A percentile compares a stretch with the other conserved stretches of the same genome.
phyloP scores from a whole-genome alignment of 768 basidiomycete genomes.

The Paxillus involutus region DNA sequence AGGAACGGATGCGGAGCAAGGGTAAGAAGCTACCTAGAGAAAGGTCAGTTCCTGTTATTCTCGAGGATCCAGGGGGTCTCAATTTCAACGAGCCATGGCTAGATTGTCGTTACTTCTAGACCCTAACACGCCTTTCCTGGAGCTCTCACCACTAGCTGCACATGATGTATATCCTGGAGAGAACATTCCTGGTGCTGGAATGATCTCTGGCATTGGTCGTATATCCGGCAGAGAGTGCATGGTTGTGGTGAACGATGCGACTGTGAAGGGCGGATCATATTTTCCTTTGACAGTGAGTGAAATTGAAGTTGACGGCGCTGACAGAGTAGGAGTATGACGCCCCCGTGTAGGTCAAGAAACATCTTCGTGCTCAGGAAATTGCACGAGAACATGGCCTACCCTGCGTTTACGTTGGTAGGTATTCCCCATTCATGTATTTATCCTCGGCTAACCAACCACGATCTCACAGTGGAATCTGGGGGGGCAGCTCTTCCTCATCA shows the following conservation, averaged over 20 bases:
- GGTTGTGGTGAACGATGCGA: slow-evolving; percentile 91
- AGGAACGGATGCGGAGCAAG: slow-evolving; percentile 69
- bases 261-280: slow-evolving; percentile 91
- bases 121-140: slow-evolving; percentile 85
- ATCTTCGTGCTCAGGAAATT: slow-evolving; percentile 90
- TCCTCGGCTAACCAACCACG: slow-evolving; percentile 6
- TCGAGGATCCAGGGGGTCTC: background rate
- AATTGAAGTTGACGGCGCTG: background rate
- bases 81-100: background rate
- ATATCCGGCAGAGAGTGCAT: slow-evolving; percentile 84
- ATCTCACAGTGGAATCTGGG: slow-evolving; percentile 78
- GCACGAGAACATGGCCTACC: slow-evolving; percentile 89
- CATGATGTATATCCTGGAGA: slow-evolving; percentile 81
- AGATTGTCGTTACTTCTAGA: slow-evolving; percentile 79
- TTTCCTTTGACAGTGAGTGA: slow-evolving; percentile 74
- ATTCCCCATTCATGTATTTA: background rate
- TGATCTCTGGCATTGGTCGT: slow-evolving; percentile 84
- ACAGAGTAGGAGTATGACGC: background rate
- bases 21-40: slow-evolving; percentile 86
- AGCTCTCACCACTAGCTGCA: slow-evolving; percentile 83
- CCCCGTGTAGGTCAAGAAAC: slow-evolving; percentile 79
- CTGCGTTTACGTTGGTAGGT: slow-evolving; percentile 87
- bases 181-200: slow-evolving; percentile 82
- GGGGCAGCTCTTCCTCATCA: slow-evolving; percentile 92
- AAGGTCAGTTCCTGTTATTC: slow-evolving; percentile 46